Base-by-base conservation (phyloP, 2,329 filamentous ascomycete genomes). In the Pseudocercospora musae region DNA sequence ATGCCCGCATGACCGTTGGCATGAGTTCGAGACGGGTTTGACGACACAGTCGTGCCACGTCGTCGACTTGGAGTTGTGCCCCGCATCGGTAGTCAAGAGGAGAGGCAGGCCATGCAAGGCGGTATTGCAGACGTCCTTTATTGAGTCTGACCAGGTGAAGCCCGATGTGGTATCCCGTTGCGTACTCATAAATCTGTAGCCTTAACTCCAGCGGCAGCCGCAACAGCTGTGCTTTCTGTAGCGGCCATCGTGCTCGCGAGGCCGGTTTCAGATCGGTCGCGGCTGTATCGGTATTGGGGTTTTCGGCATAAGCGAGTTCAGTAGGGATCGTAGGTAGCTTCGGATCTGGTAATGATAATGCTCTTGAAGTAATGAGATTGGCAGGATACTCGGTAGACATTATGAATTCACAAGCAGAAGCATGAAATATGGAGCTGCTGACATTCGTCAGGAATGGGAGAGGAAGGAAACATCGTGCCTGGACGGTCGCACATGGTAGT, bases 11-110 rank as follows among this genome's bases (percentile, higher is more conserved):
- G 37, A 66, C 57, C 11, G 50, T 55, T 1, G 56, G 57, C n/a
- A 68, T 46, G 2, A 66, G 31, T 15, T 68, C 66, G 18, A 27
- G 23, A 18, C 66, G 52, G 8, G 53, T 42, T 52, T 60, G 60
- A 8, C 40, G 59, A 11, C 55, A 64, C 3, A 55, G 31, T 6
- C 40, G 37, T 2, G 59, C 62, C 18, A 63, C 25, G 20, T 29
- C 48, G 37, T 64, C 62, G 49, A 67, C 54, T 20, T 59, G 59
- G 6, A 66, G 57, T 37, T 63, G 63, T 20, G 68, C 50, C 15
- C 44, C 40, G 20, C 49, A 56, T 50, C 57, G 60, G 23, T 59
- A 57, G 23, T 59, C 60, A 11, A 50, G 52, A 9, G 58, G 57
- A 46, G 53, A 54, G 27, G 59, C 25, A 7, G 62, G 62, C 62